Evolutionary conservation across 257 asterid genomes (phyloP), one percentile per base, ranked within the genome.

Genomic region (Linderniella brevidens): DNA sequence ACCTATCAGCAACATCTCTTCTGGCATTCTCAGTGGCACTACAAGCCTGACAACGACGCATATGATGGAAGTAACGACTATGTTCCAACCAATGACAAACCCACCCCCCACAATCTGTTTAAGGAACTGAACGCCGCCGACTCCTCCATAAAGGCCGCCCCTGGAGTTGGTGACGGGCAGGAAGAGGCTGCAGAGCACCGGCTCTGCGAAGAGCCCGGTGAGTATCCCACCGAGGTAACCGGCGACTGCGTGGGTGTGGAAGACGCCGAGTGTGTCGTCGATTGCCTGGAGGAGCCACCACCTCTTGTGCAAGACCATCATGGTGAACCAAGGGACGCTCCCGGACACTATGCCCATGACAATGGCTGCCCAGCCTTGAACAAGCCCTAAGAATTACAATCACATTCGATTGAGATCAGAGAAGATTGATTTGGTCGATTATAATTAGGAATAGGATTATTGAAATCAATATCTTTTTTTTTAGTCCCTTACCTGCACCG

Each of bases 311-410:
- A 76, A 77, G 37, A 72, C 66, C 73, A 76, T 76, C 85, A 76
- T 76, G 0, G 80, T 60, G 47, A 15, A 76, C 85, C 80, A 77
- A 4, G 86, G 86, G 37, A 77, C 58, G 65, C 79, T 70, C 14
- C 82, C 86, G 5, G 79, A 63, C 40, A 70, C 68, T 1, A 65
- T 16, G n/a, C 86, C 86, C 65, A 70, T 67, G 15, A 77, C 64
- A 13, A 77, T 73, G 19, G 86, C 86, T 48, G 82, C 86, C 86
- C 86, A 77, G 48, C 82, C 63, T 46, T 77, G 82, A 32, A 77
- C 86, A 15, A 77, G 68, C 10, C 86, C 86, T 76, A 60, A 12
- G 3, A 40, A 37, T 37, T 37, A 13, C 41, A n/a, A n/a, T n/a
- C n/a, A n/a, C n/a, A n/a, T n/a, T n/a, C n/a, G n/a, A n/a, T n/a